phyloP scores from a whole-genome alignment of 2,329 filamentous ascomycete species.

The Aulographum hederae region DNA sequence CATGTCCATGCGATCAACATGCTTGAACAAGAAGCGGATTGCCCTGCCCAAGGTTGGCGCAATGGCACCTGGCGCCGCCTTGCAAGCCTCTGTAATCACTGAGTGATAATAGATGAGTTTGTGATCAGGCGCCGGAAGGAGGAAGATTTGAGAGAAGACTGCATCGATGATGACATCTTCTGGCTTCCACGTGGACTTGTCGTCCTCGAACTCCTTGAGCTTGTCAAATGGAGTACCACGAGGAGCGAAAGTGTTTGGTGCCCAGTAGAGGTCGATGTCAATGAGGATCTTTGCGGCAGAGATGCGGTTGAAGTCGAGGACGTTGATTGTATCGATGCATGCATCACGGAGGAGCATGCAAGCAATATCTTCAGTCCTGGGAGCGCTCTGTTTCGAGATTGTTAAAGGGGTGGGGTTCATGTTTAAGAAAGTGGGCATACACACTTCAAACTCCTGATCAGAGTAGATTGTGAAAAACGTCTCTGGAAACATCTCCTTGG shows the following conservation, averaged over 20 bases:
- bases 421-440: too few relatives aligned
- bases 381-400: conserved; percentile 70
- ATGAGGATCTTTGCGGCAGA: conserved; percentile 76
- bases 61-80: conserved; percentile 88
- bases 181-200: conserved; percentile 84
- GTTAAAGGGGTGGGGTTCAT: conserved; percentile 4
- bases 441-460: conserved; percentile 66
- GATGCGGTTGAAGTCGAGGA: conserved; percentile 81
- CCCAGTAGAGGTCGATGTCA: conserved; percentile 88
- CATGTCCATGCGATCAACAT: conserved; percentile 64
- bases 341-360: conserved; percentile 72
- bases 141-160: conserved; percentile 87
- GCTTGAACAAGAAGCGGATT: conserved; percentile 79
- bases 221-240: conserved; percentile 85
- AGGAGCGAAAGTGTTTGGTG: conserved; percentile 78
- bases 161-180: conserved; percentile 96
- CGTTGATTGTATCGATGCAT: conserved; percentile 82
- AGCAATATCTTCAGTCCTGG: conserved; percentile 55
- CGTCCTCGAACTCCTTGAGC: conserved; percentile 48
- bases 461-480: conserved; percentile 86
- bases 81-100: conserved; percentile 86
- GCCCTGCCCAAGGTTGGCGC: conserved; percentile 84
- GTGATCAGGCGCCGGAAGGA: conserved; percentile 71
- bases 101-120: conserved; percentile 96
- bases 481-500: conserved; percentile 71